Percentiles rank a stretch among this genome's conserved stretches.
Evolutionary conservation across 2,329 filamentous ascomycete genomes (phyloP).

Genomic region (Magnaporthiopsis rhizophila): DNA sequence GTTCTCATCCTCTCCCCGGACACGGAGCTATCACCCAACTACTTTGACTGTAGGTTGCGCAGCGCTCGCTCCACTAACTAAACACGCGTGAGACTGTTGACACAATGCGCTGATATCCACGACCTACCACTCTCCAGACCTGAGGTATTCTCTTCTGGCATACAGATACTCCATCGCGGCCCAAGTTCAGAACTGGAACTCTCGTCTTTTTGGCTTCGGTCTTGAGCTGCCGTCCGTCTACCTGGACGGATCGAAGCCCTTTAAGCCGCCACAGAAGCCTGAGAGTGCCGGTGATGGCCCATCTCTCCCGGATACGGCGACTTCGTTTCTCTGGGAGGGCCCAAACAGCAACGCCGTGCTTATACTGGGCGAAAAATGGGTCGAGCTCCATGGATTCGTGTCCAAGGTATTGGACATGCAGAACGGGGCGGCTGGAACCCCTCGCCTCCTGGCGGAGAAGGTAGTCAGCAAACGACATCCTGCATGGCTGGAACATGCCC

Average conservation of each 20-base stretch:
- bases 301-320: slow-evolving; percentile 22
- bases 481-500: slow-evolving; percentile 69
- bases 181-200: slow-evolving; percentile 35
- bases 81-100: neutral
- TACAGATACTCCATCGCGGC: slow-evolving; percentile 60
- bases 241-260: slow-evolving; percentile 50
- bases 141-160: slow-evolving; percentile 70
- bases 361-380: slow-evolving; percentile 80
- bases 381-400: slow-evolving; percentile 74
- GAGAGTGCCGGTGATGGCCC: slow-evolving; percentile 11
- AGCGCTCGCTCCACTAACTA: slow-evolving; percentile 2
- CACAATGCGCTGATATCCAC: neutral
- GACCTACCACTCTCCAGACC: slow-evolving; percentile 33
- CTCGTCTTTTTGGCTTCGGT: slow-evolving; percentile 66
- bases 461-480: slow-evolving; percentile 61
- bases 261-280: slow-evolving; percentile 34
- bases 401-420: slow-evolving; percentile 49
- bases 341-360: slow-evolving; percentile 77
- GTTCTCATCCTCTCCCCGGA: slow-evolving; percentile 80
- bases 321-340: slow-evolving; percentile 75
- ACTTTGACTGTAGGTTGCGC: slow-evolving; percentile 60
- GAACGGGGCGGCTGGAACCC: slow-evolving; percentile 13
- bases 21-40: slow-evolving; percentile 69
- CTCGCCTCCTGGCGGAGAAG: slow-evolving; percentile 38
- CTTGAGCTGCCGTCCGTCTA: slow-evolving; percentile 62